Evolutionary conservation across 2,329 filamentous ascomycete genomes (phyloP), one percentile per base, ranked within the genome.

Genomic region (Xylaria sp.): DNA sequence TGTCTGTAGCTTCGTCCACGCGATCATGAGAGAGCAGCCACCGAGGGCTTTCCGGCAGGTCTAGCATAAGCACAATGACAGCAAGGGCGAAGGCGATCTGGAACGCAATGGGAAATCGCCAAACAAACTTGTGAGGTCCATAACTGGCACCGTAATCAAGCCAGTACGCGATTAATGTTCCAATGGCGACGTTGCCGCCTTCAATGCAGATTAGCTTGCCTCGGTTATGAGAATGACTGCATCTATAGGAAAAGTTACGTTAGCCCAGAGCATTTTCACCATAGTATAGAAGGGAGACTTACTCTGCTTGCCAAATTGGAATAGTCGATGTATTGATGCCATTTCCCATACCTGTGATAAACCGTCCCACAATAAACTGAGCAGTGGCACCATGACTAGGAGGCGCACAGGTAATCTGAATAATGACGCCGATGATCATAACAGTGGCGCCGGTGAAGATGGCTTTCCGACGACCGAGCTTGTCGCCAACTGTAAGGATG

Each of bases 141-240:
- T 78, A 78, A 4, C 76, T 76, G 61, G 76, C 76, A 23, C 81
- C 81, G 34, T 81, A 82, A 66, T 82, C 81, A 53, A 81, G 77
- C 80, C 80, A 82, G 70, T 81, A 81, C 5, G 80, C 80, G 43
- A 83, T 80, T 72, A 82, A 74, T 13, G 80, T 81, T 52, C 81
- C 81, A 46, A 82, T 80, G 32, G 81, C 80, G 36, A 82, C 80
- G 63, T 80, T 79, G 4, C 80, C 80, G 30, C 81, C 80, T 63
- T 81, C 86, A 56, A 89, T 87, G 76, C 87, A 89, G 72, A 89
- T 89, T 62, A 89, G 78, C 39, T 88, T 82, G 70, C 88, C 88
- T 70, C 87, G 84, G 76, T 88, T 89, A 72, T 83, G 84, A 0
- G 86, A 84, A 20, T 76, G 73, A 67, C 74, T 75, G 61, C 78